A percentile compares a stretch with the other conserved stretches of the same genome.
phyloP scores from a whole-genome alignment of 2,329 filamentous ascomycete species.

The Aspergillus alliaceus region DNA sequence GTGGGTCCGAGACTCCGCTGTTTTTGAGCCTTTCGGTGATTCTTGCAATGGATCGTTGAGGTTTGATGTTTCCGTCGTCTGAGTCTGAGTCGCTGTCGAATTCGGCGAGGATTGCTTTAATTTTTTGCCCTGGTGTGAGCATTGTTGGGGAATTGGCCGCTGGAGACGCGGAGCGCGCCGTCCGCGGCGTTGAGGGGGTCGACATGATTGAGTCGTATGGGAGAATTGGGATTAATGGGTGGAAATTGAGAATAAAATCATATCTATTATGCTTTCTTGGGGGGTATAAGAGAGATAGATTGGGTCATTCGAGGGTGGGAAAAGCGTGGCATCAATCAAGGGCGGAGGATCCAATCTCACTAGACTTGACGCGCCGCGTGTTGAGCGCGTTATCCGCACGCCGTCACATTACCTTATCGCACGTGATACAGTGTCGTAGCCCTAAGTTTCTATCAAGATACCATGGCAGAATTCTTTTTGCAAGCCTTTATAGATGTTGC shows the following conservation, averaged over 20 bases:
- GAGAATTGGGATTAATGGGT: background rate
- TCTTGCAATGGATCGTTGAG: conserved; percentile 7
- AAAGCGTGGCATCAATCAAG: background rate
- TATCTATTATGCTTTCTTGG: background rate
- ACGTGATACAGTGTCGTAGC: conserved; percentile 11
- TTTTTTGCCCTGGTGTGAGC: conserved; percentile 48
- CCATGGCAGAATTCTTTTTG: too few species aligned
- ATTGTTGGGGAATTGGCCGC: conserved; percentile 31
- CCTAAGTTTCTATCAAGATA: background rate
- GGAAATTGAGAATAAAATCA: background rate
- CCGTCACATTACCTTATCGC: conserved; percentile 10
- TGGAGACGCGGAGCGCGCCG: conserved; percentile 33
- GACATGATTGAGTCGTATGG: conserved; percentile 23
- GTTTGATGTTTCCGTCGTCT: conserved; percentile 35
- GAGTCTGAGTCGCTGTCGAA: conserved; percentile 50
- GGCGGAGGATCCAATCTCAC: conserved; percentile 12
- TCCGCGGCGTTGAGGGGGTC: conserved; percentile 32
- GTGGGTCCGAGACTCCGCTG: conserved; percentile 1
- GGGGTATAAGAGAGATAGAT: too few species aligned
- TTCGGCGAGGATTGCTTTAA: conserved; percentile 50
- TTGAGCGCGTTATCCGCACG: conserved; percentile 10
- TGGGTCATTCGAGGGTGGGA: background rate
- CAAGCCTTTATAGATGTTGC: background rate
- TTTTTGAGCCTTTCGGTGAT: conserved; percentile 3
- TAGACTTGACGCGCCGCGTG: conserved; percentile 11